A percentile compares a stretch with the other conserved stretches of the same genome.
Conservation (phyloP, 225 moss, liverwort and hornwort species). For the Pseudisothecium myosuroides region DNA sequence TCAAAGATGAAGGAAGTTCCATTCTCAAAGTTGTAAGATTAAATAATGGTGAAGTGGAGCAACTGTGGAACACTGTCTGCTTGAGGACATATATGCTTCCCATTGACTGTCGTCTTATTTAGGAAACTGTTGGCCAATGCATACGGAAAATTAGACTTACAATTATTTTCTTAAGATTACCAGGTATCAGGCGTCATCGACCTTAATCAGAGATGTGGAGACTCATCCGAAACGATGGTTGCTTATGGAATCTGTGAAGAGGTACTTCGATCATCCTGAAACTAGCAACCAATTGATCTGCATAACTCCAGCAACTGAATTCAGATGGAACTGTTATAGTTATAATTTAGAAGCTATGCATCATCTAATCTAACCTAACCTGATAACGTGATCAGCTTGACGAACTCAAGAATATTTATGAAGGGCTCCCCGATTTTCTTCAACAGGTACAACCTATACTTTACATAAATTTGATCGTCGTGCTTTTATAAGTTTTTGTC, state of each 20-base stretch:
- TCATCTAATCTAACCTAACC: background rate
- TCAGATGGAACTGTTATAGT: background rate
- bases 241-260: slow-evolving; percentile 80
- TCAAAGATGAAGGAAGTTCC: background rate
- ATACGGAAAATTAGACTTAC: background rate
- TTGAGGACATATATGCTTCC: background rate
- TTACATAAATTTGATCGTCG: background rate
- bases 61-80: background rate
- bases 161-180: background rate
- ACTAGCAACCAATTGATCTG: background rate
- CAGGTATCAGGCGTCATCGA: slow-evolving; percentile 89
- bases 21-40: background rate
- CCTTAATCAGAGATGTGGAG: slow-evolving; percentile 73
- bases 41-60: background rate
- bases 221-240: slow-evolving; percentile 60
- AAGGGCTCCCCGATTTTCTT: slow-evolving; percentile 90
- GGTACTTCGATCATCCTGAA: slow-evolving; percentile 22
- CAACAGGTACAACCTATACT: slow-evolving; percentile 34
- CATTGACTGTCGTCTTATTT: background rate
- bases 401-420: slow-evolving; percentile 72
- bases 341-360: background rate
- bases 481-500: background rate
- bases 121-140: background rate
- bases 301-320: background rate
- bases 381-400: slow-evolving; percentile 51